A percentile compares a stretch with the other conserved stretches of the same genome.
phyloP scores from a whole-genome alignment of 129 eudicot genomes.

The Lonicera japonica region DNA sequence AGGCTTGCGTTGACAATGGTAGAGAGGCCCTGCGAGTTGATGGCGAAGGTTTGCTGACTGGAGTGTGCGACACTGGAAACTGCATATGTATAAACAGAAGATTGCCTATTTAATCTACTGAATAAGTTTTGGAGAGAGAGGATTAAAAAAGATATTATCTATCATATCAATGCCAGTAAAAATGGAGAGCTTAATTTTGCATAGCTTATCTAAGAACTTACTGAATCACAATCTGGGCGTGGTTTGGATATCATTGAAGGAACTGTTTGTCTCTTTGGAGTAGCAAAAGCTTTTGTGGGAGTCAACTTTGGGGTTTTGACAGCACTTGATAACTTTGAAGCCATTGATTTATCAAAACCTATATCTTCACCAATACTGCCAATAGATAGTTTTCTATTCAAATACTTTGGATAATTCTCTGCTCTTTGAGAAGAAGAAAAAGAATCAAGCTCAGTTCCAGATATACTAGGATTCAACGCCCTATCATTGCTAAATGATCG shows the following conservation, averaged over 20 bases:
- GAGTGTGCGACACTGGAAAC: slow-evolving; percentile 52
- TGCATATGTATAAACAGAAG: slow-evolving; percentile 20
- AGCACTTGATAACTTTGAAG: slow-evolving; percentile 36
- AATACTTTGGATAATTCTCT: slow-evolving; percentile 30
- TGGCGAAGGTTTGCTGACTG: slow-evolving; percentile 28
- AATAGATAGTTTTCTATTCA: slow-evolving; percentile 36
- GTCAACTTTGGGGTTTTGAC: slow-evolving; percentile 35
- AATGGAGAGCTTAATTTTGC: too few species aligned
- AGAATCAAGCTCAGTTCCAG: slow-evolving; percentile 64
- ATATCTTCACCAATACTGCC: slow-evolving; percentile 34
- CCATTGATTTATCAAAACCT: slow-evolving; percentile 28
- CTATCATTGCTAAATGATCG: slow-evolving; percentile 61
- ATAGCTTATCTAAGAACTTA: slow-evolving; percentile 21
- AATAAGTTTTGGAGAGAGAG: background rate
- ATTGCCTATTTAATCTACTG: background rate
- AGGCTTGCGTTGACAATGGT: slow-evolving; percentile 34
- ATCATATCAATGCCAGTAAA: too few species aligned
- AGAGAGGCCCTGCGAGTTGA: slow-evolving; percentile 47
- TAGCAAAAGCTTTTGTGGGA: slow-evolving; percentile 34
- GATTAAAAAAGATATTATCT: too few species aligned
- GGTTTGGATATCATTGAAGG: slow-evolving; percentile 46
- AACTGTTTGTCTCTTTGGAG: slow-evolving; percentile 46
- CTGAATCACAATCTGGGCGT: slow-evolving; percentile 51
- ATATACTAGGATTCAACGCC: slow-evolving; percentile 82
- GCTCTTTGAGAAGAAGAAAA: slow-evolving; percentile 36